phyloP scores from a whole-genome alignment of 2,329 filamentous ascomycete genomes.

The Penicillium janthinellum region DNA sequence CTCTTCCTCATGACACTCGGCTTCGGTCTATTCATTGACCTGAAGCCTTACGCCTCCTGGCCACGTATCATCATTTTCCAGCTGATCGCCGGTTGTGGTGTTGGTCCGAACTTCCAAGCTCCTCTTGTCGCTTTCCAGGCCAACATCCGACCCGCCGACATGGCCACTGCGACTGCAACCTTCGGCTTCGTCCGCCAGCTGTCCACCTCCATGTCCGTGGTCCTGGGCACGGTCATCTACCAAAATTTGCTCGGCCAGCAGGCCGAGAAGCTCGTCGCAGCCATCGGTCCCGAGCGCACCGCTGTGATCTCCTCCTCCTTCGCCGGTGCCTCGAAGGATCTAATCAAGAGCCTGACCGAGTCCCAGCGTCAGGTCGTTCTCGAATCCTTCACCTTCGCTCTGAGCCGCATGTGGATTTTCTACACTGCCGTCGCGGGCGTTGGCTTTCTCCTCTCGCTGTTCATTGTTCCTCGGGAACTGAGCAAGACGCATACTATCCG shows the following conservation, averaged over 20 bases:
- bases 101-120: constrained; percentile 64
- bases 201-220: constrained; percentile 59
- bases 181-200: constrained; percentile 64
- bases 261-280: constrained; percentile 27
- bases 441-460: constrained; percentile 43
- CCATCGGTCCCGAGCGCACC: constrained; percentile 35
- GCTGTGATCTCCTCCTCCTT: constrained; percentile 33
- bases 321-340: constrained; percentile 37
- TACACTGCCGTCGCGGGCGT: constrained; percentile 44
- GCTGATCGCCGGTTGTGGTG: constrained; percentile 61
- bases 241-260: constrained; percentile 42
- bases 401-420: constrained; percentile 56
- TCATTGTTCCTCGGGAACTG: constrained; percentile 42
- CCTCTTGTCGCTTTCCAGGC: constrained; percentile 67
- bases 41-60: constrained; percentile 57
- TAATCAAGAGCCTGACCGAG: constrained; percentile 38
- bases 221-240: constrained; percentile 57
- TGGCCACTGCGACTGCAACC: constrained; percentile 64
- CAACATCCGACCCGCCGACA: constrained; percentile 60
- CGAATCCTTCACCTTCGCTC: constrained; percentile 43
- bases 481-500: constrained; percentile 46
- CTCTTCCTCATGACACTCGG: constrained; percentile 64
- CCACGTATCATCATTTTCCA: constrained; percentile 56
- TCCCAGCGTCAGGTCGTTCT: constrained; percentile 43
- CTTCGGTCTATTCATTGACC: constrained; percentile 64